Evolutionary conservation across 1,284 basidiomycete genomes (phyloP).

Genomic region (Ustilago bromivora): DNA sequence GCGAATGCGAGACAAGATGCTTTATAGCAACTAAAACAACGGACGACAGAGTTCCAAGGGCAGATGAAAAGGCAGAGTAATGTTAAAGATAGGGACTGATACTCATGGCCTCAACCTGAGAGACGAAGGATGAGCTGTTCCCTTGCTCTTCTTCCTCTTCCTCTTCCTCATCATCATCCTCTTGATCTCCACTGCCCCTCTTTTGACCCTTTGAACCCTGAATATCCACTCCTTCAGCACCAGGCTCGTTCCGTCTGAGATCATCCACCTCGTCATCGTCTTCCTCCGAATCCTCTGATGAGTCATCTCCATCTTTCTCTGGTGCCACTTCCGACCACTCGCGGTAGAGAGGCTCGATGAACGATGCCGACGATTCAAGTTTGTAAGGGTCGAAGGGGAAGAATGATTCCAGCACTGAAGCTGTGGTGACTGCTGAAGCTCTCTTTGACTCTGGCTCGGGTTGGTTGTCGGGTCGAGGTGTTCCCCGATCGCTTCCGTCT

Average conservation of each 20-base stretch:
- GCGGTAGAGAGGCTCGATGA: conserved; percentile 73
- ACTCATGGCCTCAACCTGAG: conserved; percentile 66
- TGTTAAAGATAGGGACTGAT: conserved; percentile 58
- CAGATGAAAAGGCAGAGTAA: not conserved
- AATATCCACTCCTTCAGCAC: conserved; percentile 24
- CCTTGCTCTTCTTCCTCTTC: conserved; percentile 38
- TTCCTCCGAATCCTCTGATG: conserved; percentile 50
- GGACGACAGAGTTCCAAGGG: not conserved
- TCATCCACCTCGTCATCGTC: conserved; percentile 56
- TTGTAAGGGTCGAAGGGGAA: conserved; percentile 99
- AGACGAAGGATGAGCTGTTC: conserved; percentile 57
- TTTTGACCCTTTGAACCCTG: conserved; percentile 19
- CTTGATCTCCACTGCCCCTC: conserved; percentile 5
- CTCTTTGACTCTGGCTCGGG: conserved; percentile 7
- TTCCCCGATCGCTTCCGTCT: conserved; percentile 38
- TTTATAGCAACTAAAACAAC: not conserved
- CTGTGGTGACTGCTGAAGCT: conserved; percentile 33
- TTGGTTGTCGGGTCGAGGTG: conserved; percentile 21
- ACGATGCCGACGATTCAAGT: conserved; percentile 75
- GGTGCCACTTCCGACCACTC: conserved; percentile 73
- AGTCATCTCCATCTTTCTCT: conserved; percentile 56
- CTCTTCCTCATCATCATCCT: conserved; percentile 20
- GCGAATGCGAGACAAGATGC: not conserved
- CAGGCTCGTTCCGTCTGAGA: conserved; percentile 28
- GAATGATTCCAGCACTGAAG: conserved; percentile 82